A percentile compares a stretch with the other conserved stretches of the same genome.
Conservation (phyloP, 352 stramenopile species). For the Globisporangium spinosum region DNA sequence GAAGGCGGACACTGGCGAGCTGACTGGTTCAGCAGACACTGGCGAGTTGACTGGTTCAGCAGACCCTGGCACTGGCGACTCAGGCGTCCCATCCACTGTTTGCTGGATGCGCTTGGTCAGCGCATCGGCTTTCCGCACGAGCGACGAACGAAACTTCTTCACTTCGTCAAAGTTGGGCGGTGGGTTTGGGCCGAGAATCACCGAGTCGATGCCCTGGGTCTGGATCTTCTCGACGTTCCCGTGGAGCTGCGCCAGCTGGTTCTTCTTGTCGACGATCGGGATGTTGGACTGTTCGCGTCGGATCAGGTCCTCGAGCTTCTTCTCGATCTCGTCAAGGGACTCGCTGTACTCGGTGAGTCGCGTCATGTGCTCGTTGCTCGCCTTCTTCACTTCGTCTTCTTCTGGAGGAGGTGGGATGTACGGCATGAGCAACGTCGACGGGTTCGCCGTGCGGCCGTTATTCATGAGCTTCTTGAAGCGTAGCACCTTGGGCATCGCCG, state of each 20-base stretch:
- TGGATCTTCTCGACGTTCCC: conserved; percentile 75
- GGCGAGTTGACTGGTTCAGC: conserved; percentile 16
- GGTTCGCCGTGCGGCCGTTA: conserved; percentile 63
- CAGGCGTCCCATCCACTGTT: conserved; percentile 26
- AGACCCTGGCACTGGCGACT: not conserved
- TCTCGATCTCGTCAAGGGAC: conserved; percentile 45
- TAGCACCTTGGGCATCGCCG: conserved; percentile 54
- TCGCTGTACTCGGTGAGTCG: conserved; percentile 43
- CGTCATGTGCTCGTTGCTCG: conserved; percentile 35
- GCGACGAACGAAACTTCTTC: conserved; percentile 59
- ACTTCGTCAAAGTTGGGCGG: conserved; percentile 70
- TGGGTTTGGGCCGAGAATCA: conserved; percentile 69
- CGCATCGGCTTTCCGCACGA: conserved; percentile 60
- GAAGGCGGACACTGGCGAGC: conserved; percentile 44
- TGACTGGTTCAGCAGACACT: not conserved
- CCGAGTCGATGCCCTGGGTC: conserved; percentile 72
- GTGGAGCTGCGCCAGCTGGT: conserved; percentile 69
- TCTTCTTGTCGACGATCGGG: conserved; percentile 42
- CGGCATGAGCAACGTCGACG: conserved; percentile 59
- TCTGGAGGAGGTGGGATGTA: conserved; percentile 61
- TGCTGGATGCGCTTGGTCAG: conserved; percentile 63
- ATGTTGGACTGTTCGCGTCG: conserved; percentile 40
- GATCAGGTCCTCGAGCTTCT: conserved; percentile 49
- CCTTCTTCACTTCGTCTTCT: conserved; percentile 28
- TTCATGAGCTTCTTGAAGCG: conserved; percentile 88